Evolutionary conservation across 2,329 filamentous ascomycete genomes (phyloP).

Genomic region (Pseudopyrenochaeta lycopersici): DNA sequence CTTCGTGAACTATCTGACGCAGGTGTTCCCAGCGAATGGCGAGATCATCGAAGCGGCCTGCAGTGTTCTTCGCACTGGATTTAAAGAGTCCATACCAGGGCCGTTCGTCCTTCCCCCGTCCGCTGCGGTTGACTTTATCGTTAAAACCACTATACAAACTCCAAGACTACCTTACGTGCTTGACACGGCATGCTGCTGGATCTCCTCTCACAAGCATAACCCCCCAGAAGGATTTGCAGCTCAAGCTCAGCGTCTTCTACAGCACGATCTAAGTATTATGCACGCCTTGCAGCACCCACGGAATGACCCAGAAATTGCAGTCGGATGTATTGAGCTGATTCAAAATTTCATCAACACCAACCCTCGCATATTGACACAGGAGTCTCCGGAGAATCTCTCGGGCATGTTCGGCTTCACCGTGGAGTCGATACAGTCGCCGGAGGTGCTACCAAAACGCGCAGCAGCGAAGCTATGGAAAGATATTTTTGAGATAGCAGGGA

Average conservation of each 20-base stretch:
- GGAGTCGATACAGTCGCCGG: constrained; percentile 73
- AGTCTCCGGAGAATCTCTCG: constrained; percentile 66
- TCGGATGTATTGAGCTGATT: constrained; percentile 77
- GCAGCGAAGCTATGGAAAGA: constrained; percentile 76
- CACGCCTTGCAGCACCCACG: constrained; percentile 69
- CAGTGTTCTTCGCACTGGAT: constrained; percentile 75
- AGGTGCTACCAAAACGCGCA: constrained; percentile 78
- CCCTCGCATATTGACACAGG: constrained; percentile 68
- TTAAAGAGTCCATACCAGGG: constrained; percentile 76
- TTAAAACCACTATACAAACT: constrained; percentile 66
- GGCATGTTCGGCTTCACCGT: constrained; percentile 77
- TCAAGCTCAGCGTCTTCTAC: constrained; percentile 53
- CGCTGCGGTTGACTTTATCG: constrained; percentile 73
- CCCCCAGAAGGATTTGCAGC: constrained; percentile 33
- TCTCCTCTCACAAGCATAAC: constrained; percentile 58
- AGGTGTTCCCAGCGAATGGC: constrained; percentile 66
- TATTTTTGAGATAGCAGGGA: constrained; percentile 44
- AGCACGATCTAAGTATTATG: constrained; percentile 71
- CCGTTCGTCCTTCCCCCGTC: constrained; percentile 78
- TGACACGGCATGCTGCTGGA: constrained; percentile 74
- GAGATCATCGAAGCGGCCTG: constrained; percentile 79
- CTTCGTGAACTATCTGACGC: constrained; percentile 60
- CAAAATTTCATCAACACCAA: constrained; percentile 70
- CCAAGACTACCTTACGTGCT: constrained; percentile 75
- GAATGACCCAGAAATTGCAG: constrained; percentile 75